Base-by-base conservation (phyloP, 2,329 filamentous ascomycete genomes). In the Aspergillus clavatus region DNA sequence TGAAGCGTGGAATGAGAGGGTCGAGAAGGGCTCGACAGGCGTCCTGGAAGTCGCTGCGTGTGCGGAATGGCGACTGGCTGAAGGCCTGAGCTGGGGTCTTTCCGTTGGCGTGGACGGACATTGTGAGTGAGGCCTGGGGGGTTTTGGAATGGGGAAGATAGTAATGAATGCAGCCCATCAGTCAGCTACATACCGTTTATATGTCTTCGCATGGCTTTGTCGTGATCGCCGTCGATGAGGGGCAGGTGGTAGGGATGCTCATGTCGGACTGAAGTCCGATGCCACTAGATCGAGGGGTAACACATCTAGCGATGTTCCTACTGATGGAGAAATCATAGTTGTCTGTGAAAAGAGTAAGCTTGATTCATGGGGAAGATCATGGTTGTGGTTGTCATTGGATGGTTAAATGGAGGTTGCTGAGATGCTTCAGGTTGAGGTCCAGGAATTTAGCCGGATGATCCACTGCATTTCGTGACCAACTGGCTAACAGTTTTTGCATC, bases 1-100 rank as follows among this genome's bases (percentile, higher is more conserved):
- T 89, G 66, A 88, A 87, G 65, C 86, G 86, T 2, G 82, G 78
- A 47, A 82, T 74, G 4, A 90, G 72, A 7, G 86, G 86, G 56
- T 87, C 82, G 21, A 90, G 77, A 7, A 90, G 72, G 3, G 81
- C 76, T 28, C 70, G 68, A 11, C 84, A 75, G 8, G 83, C 79
- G 39, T 78, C 67, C 55, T 84, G 80, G n/a, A 84, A 50, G 40
- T 67, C 58, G 33, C 55, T 46, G 22, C 60, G 57, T 2, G 60
- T 61, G 27, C 45, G 53, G 39, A 62, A 62, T 16, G 55, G 49
- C 6, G 47, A 61, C 42, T 50, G 48, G 36, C 54, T 61, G 44
- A 64, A 64, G 7, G 56, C 43, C 12, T 63, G 60, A 11, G 52
- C 35, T n/a, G 55, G 57, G 6, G 61, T 62, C 38, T 50, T 56